Evolutionary conservation across 345 rosid species (phyloP), one percentile per base, ranked within the genome.

Genomic region (Lepidium didymum): DNA sequence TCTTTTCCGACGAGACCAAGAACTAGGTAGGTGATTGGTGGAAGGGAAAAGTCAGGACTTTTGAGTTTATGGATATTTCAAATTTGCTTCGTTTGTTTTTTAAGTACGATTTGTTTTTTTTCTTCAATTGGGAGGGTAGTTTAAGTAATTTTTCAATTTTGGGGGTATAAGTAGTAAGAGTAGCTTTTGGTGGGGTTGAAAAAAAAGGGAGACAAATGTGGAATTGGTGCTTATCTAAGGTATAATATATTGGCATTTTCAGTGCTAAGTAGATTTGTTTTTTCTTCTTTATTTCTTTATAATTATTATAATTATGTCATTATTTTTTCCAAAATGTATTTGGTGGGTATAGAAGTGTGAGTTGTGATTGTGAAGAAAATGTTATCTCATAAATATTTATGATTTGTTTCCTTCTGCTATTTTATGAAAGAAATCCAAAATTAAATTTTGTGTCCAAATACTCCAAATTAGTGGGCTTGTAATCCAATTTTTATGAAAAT

Each of bases 1-100:
- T 81, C 93, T 21, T 90, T 90, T 51, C 96, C 98, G 12, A 79
- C 75, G 36, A 81, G 81, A 56, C 85, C 85, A 36, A 74, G 69
- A 34, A 87, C 86, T 8, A 88, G 91, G 87, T 90, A 88, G 91
- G 87, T 90, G 70, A 77, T 65, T 40, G 43, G 6, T 35, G 56
- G 47, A 27, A 63, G 47, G 19, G 23, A n/a, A 15, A 11, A 49
- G 52, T 6, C 45, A 7, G 38, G 13, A 52, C 33, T 16, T 16
- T 21, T 56, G 10, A 37, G 15, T 0, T 61, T 25, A 10, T 14
- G 49, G n/a, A 64, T 19, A 10, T 11, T 49, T 52, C 0, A 35
- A 25, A n/a, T 21, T 67, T 44, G 14, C 35, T 7, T 45, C 11
- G 34, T 31, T 36, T 56, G 40, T 64, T 33, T 5, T 62, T 12